A percentile compares a stretch with the other conserved stretches of the same genome.
Conservation (phyloP, 306 rosid genomes). For the Sindora glabra region DNA sequence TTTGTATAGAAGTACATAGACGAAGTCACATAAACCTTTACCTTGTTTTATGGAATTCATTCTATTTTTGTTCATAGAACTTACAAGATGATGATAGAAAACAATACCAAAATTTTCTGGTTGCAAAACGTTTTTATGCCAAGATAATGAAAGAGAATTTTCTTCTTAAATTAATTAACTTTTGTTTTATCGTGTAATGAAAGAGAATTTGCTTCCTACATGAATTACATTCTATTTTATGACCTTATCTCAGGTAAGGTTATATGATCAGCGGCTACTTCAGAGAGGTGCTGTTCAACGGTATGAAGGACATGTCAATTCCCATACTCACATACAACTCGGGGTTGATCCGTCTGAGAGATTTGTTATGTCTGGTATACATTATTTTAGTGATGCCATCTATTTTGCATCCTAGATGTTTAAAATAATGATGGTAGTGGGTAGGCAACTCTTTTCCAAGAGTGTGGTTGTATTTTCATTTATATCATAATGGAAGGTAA, state of each 20-base stretch:
- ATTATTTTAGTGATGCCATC: slow-evolving; percentile 9
- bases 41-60: background rate
- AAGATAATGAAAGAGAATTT: background rate
- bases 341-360: slow-evolving; percentile 79
- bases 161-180: too few species aligned
- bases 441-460: too few species aligned
- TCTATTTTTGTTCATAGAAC: background rate
- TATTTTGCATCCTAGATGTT: slow-evolving; percentile 3
- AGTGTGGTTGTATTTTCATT: too few species aligned
- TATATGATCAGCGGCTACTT: slow-evolving; percentile 69
- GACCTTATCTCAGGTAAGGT: slow-evolving; percentile 58
- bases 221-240: slow-evolving; percentile 1
- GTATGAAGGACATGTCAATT: slow-evolving; percentile 75
- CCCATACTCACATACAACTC: slow-evolving; percentile 61
- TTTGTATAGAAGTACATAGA: background rate
- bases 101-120: background rate
- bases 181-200: too few species aligned
- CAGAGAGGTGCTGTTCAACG: slow-evolving; percentile 80
- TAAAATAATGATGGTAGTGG: too few species aligned
- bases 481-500: too few species aligned
- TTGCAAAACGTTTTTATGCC: background rate
- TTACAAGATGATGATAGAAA: background rate
- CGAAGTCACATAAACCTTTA: background rate
- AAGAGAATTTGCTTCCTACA: slow-evolving; percentile 4
- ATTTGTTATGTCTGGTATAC: slow-evolving; percentile 69